phyloP scores from a whole-genome alignment of 345 rosid genomes.

The Acer campestre region DNA sequence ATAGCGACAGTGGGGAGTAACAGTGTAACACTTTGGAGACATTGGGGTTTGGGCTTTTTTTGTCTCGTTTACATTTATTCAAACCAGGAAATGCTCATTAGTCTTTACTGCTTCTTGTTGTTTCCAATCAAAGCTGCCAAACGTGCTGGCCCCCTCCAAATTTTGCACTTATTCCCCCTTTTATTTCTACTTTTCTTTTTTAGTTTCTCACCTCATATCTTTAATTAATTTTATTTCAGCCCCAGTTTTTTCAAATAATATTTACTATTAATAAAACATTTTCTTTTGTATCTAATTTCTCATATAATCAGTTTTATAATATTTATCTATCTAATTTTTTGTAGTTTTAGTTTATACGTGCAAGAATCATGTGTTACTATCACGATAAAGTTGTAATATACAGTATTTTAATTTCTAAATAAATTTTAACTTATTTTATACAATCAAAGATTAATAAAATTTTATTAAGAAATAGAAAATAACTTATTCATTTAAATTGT shows the following conservation, averaged over 20 bases:
- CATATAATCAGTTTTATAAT: no score
- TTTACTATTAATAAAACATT: no score
- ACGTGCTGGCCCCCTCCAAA: neutral
- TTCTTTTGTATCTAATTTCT: no score
- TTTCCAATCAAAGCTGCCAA: neutral
- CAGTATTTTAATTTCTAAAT: neutral
- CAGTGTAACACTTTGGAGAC: neutral
- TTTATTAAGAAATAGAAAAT: no score
- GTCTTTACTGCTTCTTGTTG: neutral
- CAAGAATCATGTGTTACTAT: neutral
- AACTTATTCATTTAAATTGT: no score
- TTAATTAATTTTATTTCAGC: neutral
- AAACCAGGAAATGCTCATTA: neutral
- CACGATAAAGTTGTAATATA: neutral
- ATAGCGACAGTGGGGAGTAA: neutral
- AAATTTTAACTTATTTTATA: no score
- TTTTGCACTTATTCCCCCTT: neutral
- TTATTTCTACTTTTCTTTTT: neutral
- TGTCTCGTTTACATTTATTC: neutral
- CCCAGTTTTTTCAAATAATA: no score
- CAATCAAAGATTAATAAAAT: no score
- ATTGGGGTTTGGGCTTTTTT: conserved; percentile 14
- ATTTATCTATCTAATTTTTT: no score
- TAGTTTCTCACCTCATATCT: neutral
- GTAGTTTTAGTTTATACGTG: neutral